Conservation (phyloP, 2,329 filamentous ascomycete species). For the Coleophoma crateriformis region DNA sequence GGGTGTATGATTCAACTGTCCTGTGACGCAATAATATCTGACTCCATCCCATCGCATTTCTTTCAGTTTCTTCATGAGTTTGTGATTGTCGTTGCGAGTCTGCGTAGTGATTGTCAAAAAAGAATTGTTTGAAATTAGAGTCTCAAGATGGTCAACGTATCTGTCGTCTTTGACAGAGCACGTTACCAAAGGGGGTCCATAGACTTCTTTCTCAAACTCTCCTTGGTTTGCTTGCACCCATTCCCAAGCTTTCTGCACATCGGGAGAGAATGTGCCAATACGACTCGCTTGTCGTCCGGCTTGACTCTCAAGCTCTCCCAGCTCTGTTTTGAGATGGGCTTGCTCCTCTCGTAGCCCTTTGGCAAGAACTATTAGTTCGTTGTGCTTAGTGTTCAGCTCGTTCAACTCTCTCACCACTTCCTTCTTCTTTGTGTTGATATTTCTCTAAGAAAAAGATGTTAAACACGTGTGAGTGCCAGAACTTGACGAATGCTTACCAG, state of each 20-base stretch:
- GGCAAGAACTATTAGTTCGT: constrained; percentile 30
- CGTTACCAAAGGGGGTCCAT: constrained; percentile 58
- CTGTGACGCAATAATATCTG: neutral
- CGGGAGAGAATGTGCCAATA: constrained; percentile 52
- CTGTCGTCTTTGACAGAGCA: constrained; percentile 57
- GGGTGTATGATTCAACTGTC: constrained; percentile 25
- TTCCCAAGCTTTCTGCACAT: constrained; percentile 67
- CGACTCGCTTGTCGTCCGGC: constrained; percentile 67
- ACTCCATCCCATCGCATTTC: neutral
- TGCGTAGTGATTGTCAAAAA: constrained; percentile 68
- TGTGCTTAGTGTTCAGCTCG: constrained; percentile 20
- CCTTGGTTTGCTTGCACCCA: constrained; percentile 73
- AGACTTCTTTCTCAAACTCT: constrained; percentile 55
- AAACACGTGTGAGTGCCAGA: too few species aligned
- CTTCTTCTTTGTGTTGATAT: constrained; percentile 42
- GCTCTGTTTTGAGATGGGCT: constrained; percentile 36
- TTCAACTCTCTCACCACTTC: constrained; percentile 37
- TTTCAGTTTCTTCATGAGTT: constrained; percentile 57
- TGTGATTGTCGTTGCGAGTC: constrained; percentile 67
- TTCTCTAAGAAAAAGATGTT: too few species aligned
- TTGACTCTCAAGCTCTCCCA: constrained; percentile 63
- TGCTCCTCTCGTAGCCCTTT: constrained; percentile 33
- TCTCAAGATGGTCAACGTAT: constrained; percentile 55
- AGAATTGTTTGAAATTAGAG: constrained; percentile 45
- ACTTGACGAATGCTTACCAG: constrained; percentile 42